Evolutionary conservation across 768 basidiomycete species (phyloP).

Genomic region (Macrocybe gigantea): DNA sequence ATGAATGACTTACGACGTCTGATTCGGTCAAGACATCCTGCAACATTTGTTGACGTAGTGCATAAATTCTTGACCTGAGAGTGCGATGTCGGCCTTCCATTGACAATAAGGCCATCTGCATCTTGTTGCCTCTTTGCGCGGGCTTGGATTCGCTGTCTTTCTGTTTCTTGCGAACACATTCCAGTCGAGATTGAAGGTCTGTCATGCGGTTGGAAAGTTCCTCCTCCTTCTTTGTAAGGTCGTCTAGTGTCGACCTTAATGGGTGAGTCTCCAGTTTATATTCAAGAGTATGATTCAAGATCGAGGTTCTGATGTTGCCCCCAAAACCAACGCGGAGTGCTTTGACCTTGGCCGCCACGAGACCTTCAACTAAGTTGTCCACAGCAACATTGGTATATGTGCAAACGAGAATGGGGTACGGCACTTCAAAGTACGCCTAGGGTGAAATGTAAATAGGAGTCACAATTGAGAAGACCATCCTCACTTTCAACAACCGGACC

Average conservation of each 20-base stretch:
- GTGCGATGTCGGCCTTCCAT: slow-evolving; percentile 19
- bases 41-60: slow-evolving; percentile 57
- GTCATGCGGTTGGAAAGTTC: slow-evolving; percentile 15
- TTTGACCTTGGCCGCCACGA: slow-evolving; percentile 53
- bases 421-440: slow-evolving; percentile 73
- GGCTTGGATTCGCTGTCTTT: slow-evolving; percentile 4
- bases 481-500: slow-evolving; percentile 71
- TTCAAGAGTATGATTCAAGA: slow-evolving; percentile 57
- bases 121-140: slow-evolving; percentile 20
- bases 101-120: slow-evolving; percentile 23
- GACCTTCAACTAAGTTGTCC: slow-evolving; percentile 81
- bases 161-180: slow-evolving; percentile 13
- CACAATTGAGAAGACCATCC: neutral
- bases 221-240: slow-evolving; percentile 32
- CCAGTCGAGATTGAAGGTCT: slow-evolving; percentile 16
- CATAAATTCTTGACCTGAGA: slow-evolving; percentile 41
- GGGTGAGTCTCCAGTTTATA: slow-evolving; percentile 58
- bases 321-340: slow-evolving; percentile 73
- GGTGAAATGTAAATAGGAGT: slow-evolving; percentile 1
- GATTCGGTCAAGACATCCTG: slow-evolving; percentile 54
- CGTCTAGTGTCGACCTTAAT: slow-evolving; percentile 37
- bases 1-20: slow-evolving; percentile 58
- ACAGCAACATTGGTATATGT: slow-evolving; percentile 94
- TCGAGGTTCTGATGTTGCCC: slow-evolving; percentile 51
- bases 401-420: slow-evolving; percentile 83